These are phyloP conservation scores for Acanthamoeba lenticulata DNA, from an alignment of 208 protist species.

Conservation along the genomic window DNA sequence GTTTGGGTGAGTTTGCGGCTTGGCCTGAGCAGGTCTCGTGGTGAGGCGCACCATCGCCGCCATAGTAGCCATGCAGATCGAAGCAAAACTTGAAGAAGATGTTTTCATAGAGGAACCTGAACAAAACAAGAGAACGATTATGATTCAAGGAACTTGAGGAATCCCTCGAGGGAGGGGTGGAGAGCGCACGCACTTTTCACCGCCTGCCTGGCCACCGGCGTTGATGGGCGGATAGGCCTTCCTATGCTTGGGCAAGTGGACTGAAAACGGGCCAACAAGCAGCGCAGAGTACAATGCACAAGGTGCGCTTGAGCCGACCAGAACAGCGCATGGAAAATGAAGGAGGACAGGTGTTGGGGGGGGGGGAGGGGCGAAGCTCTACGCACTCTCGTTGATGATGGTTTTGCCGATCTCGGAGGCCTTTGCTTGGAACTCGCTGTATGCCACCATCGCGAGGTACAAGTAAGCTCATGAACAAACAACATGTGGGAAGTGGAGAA, in stretches of 20 bases:
- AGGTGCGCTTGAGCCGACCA: too few species aligned
- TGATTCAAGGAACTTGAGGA: not conserved
- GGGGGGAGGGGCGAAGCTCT: not conserved
- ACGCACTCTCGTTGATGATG: slow-evolving; percentile 44
- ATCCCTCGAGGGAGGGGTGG: slow-evolving; percentile 31
- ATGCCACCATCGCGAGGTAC: not conserved
- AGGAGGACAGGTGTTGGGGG: not conserved
- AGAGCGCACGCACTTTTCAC: slow-evolving; percentile 74
- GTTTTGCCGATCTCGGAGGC: slow-evolving; percentile 42
- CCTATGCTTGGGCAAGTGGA: slow-evolving; percentile 28
- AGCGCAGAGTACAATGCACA: not conserved
- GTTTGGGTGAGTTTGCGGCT: too few species aligned
- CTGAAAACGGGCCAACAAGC: not conserved
- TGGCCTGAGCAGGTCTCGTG: too few species aligned
- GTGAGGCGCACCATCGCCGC: slow-evolving; percentile 74
- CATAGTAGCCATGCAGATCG: slow-evolving; percentile 80
- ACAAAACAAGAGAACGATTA: not conserved
- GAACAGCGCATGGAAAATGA: too few species aligned
- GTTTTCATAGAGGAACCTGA: slow-evolving; percentile 68
- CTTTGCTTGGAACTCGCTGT: slow-evolving; percentile 37
- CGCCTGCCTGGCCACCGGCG: slow-evolving; percentile 79
- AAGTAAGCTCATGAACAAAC: not conserved
- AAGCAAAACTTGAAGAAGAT: slow-evolving; percentile 76
- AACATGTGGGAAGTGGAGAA: not conserved
- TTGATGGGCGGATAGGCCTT: slow-evolving; percentile 66